phyloP scores from a whole-genome alignment of 495 filamentous ascomycete genomes.

The Echria macrotheca region DNA sequence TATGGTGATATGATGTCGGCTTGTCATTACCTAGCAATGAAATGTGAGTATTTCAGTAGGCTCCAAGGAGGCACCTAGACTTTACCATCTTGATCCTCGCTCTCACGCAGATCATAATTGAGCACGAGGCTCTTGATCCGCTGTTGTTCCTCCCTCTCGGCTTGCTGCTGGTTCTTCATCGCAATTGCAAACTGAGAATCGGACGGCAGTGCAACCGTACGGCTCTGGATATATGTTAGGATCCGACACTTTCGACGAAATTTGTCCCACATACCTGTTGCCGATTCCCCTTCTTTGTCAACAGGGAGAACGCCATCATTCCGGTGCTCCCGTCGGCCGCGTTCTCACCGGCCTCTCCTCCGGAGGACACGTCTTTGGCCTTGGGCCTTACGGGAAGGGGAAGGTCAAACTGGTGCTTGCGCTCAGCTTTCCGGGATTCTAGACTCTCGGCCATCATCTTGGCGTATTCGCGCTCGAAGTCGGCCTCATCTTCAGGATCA shows the following conservation, averaged over 20 bases:
- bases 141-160: constrained; percentile 91
- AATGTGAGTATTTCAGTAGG: constrained; percentile 42
- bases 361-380: constrained; percentile 47
- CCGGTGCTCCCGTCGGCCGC: constrained; percentile 27
- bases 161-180: constrained; percentile 91
- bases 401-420: constrained; percentile 89
- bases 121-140: constrained; percentile 96
- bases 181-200: constrained; percentile 93
- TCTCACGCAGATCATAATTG: constrained; percentile 87
- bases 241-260: too few species aligned
- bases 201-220: constrained; percentile 88
- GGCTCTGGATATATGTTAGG: constrained; percentile 72
- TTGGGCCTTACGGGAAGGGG: constrained; percentile 82
- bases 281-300: constrained; percentile 94
- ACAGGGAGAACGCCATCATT: constrained; percentile 86
- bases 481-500: constrained; percentile 90
- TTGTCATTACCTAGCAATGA: constrained; percentile 44
- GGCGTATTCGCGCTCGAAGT: constrained; percentile 96
- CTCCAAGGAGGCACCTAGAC: constrained; percentile 31
- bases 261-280: constrained; percentile 61
- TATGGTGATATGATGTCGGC: constrained; percentile 37
- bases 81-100: constrained; percentile 70
- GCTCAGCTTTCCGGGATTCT: constrained; percentile 89
- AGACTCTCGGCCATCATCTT: constrained; percentile 98
- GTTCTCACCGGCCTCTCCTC: constrained; percentile 38